Evolutionary conservation across 257 asterid genomes (phyloP).

Genomic region (Knoxia roxburghii): DNA sequence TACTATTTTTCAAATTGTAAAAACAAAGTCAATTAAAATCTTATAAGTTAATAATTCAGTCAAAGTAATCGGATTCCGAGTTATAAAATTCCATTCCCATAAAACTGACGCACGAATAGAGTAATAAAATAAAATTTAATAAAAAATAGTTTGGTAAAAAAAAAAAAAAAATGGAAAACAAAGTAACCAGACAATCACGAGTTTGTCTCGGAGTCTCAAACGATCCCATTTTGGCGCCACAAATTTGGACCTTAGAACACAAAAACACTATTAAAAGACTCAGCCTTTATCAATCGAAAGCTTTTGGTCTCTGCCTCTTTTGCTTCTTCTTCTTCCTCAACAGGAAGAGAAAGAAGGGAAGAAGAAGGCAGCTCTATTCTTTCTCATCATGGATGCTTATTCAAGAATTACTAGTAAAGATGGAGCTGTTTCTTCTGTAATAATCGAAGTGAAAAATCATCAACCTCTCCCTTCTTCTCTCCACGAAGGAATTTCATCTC

Average conservation of each 20-base stretch:
- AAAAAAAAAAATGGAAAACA: neutral
- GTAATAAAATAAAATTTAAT: too few species aligned
- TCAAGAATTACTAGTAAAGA: neutral
- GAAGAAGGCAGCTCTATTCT: neutral
- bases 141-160: too few species aligned
- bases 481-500: constrained; percentile 27
- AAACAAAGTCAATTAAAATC: too few species aligned
- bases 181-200: constrained; percentile 2
- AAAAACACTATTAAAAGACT: neutral
- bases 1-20: too few species aligned
- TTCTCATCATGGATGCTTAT: constrained; percentile 9
- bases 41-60: too few species aligned
- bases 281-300: neutral
- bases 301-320: neutral
- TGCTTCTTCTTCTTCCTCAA: neutral
- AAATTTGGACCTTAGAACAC: constrained; percentile 3
- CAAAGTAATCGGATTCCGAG: too few species aligned
- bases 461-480: constrained; percentile 11
- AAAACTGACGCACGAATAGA: too few species aligned
- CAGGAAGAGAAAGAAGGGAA: neutral
- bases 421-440: neutral
- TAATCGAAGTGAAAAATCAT: neutral
- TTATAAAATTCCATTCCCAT: too few species aligned
- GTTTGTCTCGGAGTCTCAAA: neutral
- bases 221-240: constrained; percentile 19